A percentile compares a stretch with the other conserved stretches of the same genome.
These are phyloP conservation scores for Calonectria pseudoreteaudii DNA, from an alignment of 2,329 filamentous ascomycete genomes.

Conservation along the genomic window DNA sequence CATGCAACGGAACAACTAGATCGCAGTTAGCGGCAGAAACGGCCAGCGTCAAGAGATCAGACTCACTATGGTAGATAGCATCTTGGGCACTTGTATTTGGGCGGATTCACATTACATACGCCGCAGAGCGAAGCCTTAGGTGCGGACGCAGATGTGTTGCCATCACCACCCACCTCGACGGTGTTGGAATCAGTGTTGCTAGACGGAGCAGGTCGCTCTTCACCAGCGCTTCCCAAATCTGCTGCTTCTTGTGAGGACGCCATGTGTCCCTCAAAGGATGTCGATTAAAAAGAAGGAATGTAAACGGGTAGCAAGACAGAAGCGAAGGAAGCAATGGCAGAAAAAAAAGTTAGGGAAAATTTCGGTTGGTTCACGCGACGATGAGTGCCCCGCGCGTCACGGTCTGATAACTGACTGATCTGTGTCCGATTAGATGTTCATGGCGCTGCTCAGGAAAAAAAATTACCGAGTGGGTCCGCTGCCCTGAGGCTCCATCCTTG, in stretches of 20 bases:
- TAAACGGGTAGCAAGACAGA: background rate
- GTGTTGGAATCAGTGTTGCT: background rate
- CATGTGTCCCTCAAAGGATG: slow-evolving; percentile 21
- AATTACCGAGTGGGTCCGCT: slow-evolving; percentile 7
- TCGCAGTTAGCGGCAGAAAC: slow-evolving; percentile 4
- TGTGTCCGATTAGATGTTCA: background rate
- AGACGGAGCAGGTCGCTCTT: slow-evolving; percentile 1
- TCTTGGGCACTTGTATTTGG: slow-evolving; percentile 73
- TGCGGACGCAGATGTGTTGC: slow-evolving; percentile 11
- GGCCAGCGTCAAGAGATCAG: background rate
- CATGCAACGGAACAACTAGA: slow-evolving; percentile 70
- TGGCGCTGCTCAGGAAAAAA: background rate
- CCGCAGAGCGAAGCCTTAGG: slow-evolving; percentile 54
- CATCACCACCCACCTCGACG: background rate
- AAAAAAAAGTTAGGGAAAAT: background rate
- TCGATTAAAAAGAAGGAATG: background rate
- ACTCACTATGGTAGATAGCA: slow-evolving; percentile 70
- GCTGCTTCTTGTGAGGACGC: slow-evolving; percentile 23
- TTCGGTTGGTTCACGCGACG: background rate
- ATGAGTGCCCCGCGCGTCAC: slow-evolving; percentile 34
- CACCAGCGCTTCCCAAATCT: background rate
- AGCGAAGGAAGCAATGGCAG: background rate
- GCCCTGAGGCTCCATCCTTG: slow-evolving; percentile 13
- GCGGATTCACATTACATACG: slow-evolving; percentile 62
- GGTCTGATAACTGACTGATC: slow-evolving; percentile 19